Conservation (phyloP, 2,329 filamentous ascomycete genomes). For the Ophiocordyceps camponoti-saundersi region DNA sequence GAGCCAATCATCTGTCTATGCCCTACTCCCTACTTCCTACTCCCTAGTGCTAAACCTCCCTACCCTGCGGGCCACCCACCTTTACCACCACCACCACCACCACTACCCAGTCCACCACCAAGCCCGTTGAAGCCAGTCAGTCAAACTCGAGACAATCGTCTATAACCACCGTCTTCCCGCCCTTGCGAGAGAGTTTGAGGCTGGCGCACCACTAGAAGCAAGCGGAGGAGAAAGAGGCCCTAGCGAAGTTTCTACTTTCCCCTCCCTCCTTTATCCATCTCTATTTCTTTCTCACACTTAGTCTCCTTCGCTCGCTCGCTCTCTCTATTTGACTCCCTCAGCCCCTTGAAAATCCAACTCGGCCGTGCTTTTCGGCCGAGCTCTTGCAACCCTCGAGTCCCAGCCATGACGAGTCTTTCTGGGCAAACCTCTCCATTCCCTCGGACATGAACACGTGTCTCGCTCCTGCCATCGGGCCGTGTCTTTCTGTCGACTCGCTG, state of each 20-base stretch:
- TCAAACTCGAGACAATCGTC: background rate
- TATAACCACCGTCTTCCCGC: background rate
- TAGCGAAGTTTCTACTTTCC: background rate
- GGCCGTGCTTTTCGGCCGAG: background rate
- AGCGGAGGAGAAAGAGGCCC: background rate
- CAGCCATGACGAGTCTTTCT: background rate
- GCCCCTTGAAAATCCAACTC: no score
- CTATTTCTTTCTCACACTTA: background rate
- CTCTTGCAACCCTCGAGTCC: background rate
- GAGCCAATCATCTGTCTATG: no score
- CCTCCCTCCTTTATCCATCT: background rate
- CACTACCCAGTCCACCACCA: no score
- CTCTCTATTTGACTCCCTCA: background rate
- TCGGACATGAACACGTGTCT: background rate
- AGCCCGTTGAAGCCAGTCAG: no score
- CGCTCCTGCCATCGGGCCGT: background rate
- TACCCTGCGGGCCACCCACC: no score
- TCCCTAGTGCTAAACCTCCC: no score
- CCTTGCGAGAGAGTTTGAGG: background rate
- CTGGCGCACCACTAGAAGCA: background rate
- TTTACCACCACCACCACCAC: no score
- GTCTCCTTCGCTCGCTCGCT: background rate
- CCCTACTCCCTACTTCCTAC: no score
- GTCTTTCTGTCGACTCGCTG: background rate
- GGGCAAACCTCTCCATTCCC: background rate